Base-by-base conservation (phyloP, 1,284 basidiomycete genomes). In the Austroboletus niveus region DNA sequence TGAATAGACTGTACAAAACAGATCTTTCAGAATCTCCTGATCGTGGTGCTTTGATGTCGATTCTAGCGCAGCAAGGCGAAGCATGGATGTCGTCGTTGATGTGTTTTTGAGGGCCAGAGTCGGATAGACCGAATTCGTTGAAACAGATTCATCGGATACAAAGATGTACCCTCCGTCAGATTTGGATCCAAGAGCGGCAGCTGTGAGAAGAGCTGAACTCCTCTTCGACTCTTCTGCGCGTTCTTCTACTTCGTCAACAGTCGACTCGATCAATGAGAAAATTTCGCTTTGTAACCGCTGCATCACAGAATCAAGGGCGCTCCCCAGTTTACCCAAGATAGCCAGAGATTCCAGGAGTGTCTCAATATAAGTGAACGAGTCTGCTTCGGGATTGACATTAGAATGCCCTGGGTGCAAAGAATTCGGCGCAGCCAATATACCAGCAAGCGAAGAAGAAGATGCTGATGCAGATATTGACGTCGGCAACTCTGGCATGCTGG, bases 1-100 rank as follows among this genome's bases (percentile, higher is more conserved):
- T 6, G 94, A 97, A 68, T 94, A 99, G 15, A 98, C 70, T 5
- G 97, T 98, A 95, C 96, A 99, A 71, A 99, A 98, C 35, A 99
- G 77, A 70, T 99, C 97, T 54, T 79, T 81, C 48, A 98, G 70
- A n/a, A 89, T 84, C 61, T 95, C 90, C 56, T 92, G 87, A 67
- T 97, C 87, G 35, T 80, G 72, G 45, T 85, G 79, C 60, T 89
- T 90, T 8, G 81, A 80, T 30, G 83, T 83, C 5, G 85, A 85
- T 62, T 94, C 89, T 57, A 94, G 70, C 8, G 89, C 83, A 31
- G 87, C 79, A n/a, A 94, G 76, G 29, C 91, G 80, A 45, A 94
- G 68, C 31, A 69, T 69, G 8, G 79, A 77, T 0, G 82, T 72
- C 30, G 74, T 72, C 47, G 82, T 59, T 31, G 46, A 53, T 9